These are phyloP conservation scores for Eremothecium coryli DNA, from an alignment of 1,139 yeast genomes.

Conservation along the genomic window DNA sequence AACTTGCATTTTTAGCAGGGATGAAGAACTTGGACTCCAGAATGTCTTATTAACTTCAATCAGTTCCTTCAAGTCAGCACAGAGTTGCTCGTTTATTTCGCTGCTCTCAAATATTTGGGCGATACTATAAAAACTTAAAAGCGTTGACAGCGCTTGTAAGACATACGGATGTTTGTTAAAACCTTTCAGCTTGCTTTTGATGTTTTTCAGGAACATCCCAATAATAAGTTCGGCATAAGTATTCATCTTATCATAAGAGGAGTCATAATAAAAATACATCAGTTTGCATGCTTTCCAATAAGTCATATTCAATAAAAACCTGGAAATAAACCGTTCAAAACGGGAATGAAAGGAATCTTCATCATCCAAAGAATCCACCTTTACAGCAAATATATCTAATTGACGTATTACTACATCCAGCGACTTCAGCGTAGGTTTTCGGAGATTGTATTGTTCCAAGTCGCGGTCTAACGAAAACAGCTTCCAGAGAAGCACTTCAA, in stretches of 20 bases:
- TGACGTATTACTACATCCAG: constrained; percentile 25
- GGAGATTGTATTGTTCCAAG: constrained; percentile 18
- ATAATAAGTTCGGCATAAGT: constrained; percentile 18
- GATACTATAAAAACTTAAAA: constrained; percentile 22
- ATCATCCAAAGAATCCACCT: constrained; percentile 11
- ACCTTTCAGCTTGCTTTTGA: constrained; percentile 9
- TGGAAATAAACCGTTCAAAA: constrained; percentile 21
- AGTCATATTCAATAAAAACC: constrained; percentile 16
- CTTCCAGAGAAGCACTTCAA: constrained; percentile 27
- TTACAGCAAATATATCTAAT: constrained; percentile 17
- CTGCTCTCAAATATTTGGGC: constrained; percentile 20
- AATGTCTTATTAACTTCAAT: constrained; percentile 10
- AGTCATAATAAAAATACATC: constrained; percentile 20
- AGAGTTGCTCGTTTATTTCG: constrained; percentile 17
- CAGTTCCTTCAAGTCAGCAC: constrained; percentile 19
- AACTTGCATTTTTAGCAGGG: too few relatives aligned
- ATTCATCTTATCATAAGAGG: constrained; percentile 16
- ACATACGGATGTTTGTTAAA: constrained; percentile 26
- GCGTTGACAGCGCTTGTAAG: constrained; percentile 15
- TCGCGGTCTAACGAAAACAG: constrained; percentile 27
- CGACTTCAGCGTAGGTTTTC: constrained; percentile 26
- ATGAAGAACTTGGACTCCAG: too few relatives aligned
- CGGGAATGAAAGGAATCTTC: constrained; percentile 14
- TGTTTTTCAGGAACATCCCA: constrained; percentile 18
- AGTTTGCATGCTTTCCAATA: constrained; percentile 25